These are phyloP conservation scores for Lactarius deliciosus DNA, from an alignment of 768 basidiomycete genomes.

Conservation along the genomic window DNA sequence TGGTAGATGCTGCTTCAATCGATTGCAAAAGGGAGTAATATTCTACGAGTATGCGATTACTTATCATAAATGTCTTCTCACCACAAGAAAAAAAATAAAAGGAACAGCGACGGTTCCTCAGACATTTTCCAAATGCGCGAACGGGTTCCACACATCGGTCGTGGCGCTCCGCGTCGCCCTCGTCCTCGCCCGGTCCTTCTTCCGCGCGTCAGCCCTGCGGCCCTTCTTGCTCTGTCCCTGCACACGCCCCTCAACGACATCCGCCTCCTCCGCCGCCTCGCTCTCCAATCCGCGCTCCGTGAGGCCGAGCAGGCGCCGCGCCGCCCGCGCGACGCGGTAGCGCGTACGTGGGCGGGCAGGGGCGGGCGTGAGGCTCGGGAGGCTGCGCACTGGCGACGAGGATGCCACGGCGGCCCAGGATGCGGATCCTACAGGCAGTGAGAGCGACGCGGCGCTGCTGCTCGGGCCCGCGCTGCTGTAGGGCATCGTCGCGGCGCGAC, in stretches of 20 bases:
- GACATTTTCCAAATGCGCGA: conserved; percentile 14
- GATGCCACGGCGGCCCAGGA: not conserved
- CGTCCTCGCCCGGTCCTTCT: not conserved
- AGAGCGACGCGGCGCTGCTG: conserved; percentile 19
- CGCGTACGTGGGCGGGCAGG: conserved; percentile 34
- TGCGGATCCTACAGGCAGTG: not conserved
- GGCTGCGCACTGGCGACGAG: conserved; percentile 24
- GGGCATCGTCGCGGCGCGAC: conserved; percentile 17
- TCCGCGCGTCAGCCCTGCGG: conserved; percentile 10
- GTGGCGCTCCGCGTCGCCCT: not conserved
- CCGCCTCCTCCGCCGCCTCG: conserved; percentile 32
- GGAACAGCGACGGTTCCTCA: not conserved
- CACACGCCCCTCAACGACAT: conserved; percentile 18
- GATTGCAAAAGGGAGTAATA: not conserved
- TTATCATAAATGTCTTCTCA: not conserved
- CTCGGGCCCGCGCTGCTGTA: not conserved
- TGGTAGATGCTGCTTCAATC: conserved; percentile 43
- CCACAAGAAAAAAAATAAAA: not conserved
- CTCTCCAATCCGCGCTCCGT: conserved; percentile 32
- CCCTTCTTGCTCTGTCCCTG: conserved; percentile 16
- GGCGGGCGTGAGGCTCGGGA: conserved; percentile 27
- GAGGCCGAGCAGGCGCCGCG: conserved; percentile 32
- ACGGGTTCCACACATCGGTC: conserved; percentile 20
- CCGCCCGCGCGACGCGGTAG: conserved; percentile 34
- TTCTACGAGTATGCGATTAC: not conserved